Conservation (phyloP, 768 basidiomycete species). For the Auricularia cornea region DNA sequence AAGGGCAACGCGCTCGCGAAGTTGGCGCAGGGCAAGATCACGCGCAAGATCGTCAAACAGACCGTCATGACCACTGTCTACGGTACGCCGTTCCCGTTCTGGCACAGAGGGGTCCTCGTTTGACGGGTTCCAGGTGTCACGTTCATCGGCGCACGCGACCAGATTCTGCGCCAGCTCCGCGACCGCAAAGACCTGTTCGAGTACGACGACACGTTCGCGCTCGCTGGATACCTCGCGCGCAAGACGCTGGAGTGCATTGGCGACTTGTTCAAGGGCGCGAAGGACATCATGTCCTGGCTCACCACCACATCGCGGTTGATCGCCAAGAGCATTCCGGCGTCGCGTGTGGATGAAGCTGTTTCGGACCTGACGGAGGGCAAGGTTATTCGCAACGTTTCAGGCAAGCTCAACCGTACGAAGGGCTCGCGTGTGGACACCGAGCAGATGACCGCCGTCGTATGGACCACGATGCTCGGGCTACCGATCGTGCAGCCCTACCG, state of each 20-base stretch:
- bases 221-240: conserved; percentile 74
- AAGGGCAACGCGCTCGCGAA: conserved; percentile 45
- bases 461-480: conserved; percentile 93
- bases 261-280: conserved; percentile 88
- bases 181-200: conserved; percentile 60
- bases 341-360: conserved; percentile 45
- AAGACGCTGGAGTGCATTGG: conserved; percentile 77
- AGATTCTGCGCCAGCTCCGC: conserved; percentile 83
- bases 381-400: neutral
- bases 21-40: conserved; percentile 65
- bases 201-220: conserved; percentile 62
- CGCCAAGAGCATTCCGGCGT: conserved; percentile 73
- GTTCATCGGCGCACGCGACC: conserved; percentile 86
- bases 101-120: conserved; percentile 3
- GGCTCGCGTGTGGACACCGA: conserved; percentile 56
- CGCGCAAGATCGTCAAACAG: conserved; percentile 95
- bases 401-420: conserved; percentile 11
- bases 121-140: conserved; percentile 44
- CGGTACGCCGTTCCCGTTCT: conserved; percentile 30
- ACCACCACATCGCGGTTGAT: conserved; percentile 76
- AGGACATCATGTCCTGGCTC: conserved; percentile 86
- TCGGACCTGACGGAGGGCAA: conserved; percentile 16
- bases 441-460: conserved; percentile 91
- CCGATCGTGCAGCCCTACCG: conserved; percentile 97
- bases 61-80: conserved; percentile 99